Percentiles rank a stretch among this genome's conserved stretches.
Evolutionary conservation across 306 rosid genomes (phyloP).

Genomic region (Casuarina equisetifolia): DNA sequence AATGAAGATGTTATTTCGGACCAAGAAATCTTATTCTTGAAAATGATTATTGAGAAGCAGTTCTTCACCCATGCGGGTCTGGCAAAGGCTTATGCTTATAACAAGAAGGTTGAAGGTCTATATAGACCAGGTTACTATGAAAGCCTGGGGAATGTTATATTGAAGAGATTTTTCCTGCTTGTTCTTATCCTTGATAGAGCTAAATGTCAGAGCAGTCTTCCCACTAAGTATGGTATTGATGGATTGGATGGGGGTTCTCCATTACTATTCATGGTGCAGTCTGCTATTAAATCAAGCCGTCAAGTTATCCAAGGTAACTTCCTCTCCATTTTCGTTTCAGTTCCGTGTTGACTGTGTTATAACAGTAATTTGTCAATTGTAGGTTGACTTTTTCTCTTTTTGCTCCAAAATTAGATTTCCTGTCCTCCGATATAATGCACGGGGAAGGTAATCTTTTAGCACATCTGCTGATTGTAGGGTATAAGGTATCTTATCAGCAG

Average conservation of each 20-base stretch:
- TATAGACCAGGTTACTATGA: slow-evolving; percentile 93
- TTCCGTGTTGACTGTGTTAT: slow-evolving; percentile 21
- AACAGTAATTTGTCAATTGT: slow-evolving; percentile 18
- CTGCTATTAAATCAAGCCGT: slow-evolving; percentile 67
- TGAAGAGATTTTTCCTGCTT: slow-evolving; percentile 79
- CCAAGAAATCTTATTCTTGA: slow-evolving; percentile 61
- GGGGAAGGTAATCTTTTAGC: slow-evolving; percentile 91
- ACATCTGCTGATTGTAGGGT: slow-evolving; percentile 75
- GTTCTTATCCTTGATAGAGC: slow-evolving; percentile 81
- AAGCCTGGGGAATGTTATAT: slow-evolving; percentile 67
- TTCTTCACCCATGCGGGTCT: slow-evolving; percentile 65
- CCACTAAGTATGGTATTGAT: slow-evolving; percentile 83
- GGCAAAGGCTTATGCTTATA: slow-evolving; percentile 73
- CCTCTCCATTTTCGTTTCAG: slow-evolving; percentile 10
- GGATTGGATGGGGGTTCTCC: slow-evolving; percentile 98
- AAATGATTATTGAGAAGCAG: slow-evolving; percentile 75
- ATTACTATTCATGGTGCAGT: slow-evolving; percentile 58
- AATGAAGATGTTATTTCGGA: slow-evolving; percentile 49
- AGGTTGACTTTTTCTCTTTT: slow-evolving; percentile 46
- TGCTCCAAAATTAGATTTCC: slow-evolving; percentile 65
- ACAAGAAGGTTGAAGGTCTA: slow-evolving; percentile 89
- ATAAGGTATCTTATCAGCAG: slow-evolving; percentile 81
- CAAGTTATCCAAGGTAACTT: slow-evolving; percentile 72
- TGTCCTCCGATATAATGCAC: slow-evolving; percentile 79
- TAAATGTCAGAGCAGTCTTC: slow-evolving; percentile 76